A percentile compares a stretch with the other conserved stretches of the same genome.
Evolutionary conservation across 345 rosid species (phyloP).

Genomic region (Citropsis articulata): DNA sequence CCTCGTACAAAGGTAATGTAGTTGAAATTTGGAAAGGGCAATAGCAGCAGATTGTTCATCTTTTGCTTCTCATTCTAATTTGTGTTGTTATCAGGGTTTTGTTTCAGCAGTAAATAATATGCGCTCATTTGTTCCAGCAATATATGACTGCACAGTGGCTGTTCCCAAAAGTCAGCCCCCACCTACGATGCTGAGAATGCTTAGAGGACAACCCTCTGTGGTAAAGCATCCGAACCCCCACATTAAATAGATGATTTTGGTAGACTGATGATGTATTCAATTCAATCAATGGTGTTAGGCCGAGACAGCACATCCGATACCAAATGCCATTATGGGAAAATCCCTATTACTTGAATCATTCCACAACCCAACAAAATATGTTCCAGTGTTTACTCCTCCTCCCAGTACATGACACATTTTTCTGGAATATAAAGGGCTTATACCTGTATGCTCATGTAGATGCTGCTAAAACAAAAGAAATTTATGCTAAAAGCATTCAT

Average conservation of each 20-base stretch:
- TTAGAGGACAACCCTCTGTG: slow-evolving; percentile 86
- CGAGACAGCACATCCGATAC: slow-evolving; percentile 25
- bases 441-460: too few relatives aligned
- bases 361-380: neutral
- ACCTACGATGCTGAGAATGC: slow-evolving; percentile 80
- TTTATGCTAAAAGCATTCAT: neutral
- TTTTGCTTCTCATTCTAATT: neutral
- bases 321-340: neutral
- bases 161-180: slow-evolving; percentile 70
- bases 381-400: neutral
- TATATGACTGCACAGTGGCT: slow-evolving; percentile 81
- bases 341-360: neutral
- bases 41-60: too few relatives aligned
- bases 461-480: too few relatives aligned
- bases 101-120: slow-evolving; percentile 90
- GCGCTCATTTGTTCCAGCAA: slow-evolving; percentile 94
- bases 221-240: slow-evolving; percentile 37
- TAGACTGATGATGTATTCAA: neutral
- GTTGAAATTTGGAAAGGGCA: neutral
- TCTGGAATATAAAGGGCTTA: too few relatives aligned
- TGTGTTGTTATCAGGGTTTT: slow-evolving; percentile 69
- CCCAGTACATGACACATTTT: neutral
- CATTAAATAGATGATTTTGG: too few relatives aligned
- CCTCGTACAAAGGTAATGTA: slow-evolving; percentile 86
- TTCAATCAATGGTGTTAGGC: neutral